These are phyloP conservation scores for Coemansia sp. DNA, from an alignment of 192 early-diverging fungal genomes.

Conservation along the genomic window DNA sequence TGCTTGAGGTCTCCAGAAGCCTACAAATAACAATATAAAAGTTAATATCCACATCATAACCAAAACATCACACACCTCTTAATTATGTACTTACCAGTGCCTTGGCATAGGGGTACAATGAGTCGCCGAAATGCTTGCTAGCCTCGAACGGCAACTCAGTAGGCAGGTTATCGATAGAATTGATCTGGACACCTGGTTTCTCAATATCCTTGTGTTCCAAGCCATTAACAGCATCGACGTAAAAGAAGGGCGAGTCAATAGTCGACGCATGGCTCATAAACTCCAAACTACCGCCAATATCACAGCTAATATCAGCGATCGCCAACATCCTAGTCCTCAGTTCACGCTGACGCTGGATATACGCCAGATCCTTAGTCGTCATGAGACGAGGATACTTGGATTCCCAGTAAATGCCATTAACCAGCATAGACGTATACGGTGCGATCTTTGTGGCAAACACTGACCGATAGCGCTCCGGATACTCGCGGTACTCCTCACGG, in stretches of 20 bases:
- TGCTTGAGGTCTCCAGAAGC: slow-evolving; percentile 60
- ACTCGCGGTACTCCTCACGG: slow-evolving; percentile 70
- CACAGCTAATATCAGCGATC: slow-evolving; percentile 93
- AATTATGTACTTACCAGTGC: slow-evolving; percentile 66
- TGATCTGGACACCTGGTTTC: slow-evolving; percentile 89
- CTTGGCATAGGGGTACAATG: slow-evolving; percentile 80
- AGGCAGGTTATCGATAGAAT: slow-evolving; percentile 97
- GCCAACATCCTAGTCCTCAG: slow-evolving; percentile 76
- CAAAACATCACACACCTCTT: not conserved
- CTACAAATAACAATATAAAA: slow-evolving; percentile 27
- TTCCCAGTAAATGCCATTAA: slow-evolving; percentile 98
- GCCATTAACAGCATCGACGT: slow-evolving; percentile 81
- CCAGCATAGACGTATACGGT: slow-evolving; percentile 85
- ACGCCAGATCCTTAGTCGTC: slow-evolving; percentile 79
- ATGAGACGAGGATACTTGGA: slow-evolving; percentile 82
- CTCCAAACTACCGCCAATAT: slow-evolving; percentile 93
- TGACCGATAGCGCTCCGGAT: slow-evolving; percentile 81
- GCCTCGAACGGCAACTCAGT: slow-evolving; percentile 96
- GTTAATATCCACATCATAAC: not conserved
- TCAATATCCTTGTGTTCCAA: slow-evolving; percentile 75
- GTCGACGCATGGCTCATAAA: slow-evolving; percentile 89
- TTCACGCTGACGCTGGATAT: slow-evolving; percentile 68
- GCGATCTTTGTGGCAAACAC: slow-evolving; percentile 88
- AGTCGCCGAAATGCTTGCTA: slow-evolving; percentile 89
- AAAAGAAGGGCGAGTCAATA: slow-evolving; percentile 91